Evolutionary conservation across 179 eudicot genomes (phyloP).

Genomic region (Heliamphora pulchella): DNA sequence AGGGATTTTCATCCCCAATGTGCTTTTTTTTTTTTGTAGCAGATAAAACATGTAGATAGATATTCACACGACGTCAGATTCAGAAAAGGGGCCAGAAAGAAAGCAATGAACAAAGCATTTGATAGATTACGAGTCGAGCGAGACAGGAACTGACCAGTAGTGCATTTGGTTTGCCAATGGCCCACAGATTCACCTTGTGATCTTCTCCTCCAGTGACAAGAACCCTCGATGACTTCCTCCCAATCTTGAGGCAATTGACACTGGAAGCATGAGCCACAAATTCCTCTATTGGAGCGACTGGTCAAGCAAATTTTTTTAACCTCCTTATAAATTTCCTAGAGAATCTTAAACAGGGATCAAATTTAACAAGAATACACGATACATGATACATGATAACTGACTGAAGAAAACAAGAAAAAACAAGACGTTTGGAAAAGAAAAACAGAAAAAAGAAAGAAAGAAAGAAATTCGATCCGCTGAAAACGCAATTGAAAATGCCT

Average conservation of each 20-base stretch:
- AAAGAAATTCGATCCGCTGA: not conserved
- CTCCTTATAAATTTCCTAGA: not conserved
- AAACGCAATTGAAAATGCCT: not conserved
- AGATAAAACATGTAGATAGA: not conserved
- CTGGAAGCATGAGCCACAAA: conserved; percentile 89
- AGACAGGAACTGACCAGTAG: conserved; percentile 49
- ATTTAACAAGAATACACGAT: not conserved
- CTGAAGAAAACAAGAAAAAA: not conserved
- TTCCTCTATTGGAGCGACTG: conserved; percentile 54
- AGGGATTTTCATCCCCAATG: too few relatives aligned
- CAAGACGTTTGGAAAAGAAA: not conserved
- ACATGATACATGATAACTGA: too few relatives aligned
- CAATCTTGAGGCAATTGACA: conserved; percentile 94
- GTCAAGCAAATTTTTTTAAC: conserved; percentile 26
- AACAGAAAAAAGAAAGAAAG: too few relatives aligned
- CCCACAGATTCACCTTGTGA: conserved; percentile 98
- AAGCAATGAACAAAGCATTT: not conserved
- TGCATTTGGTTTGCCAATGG: conserved; percentile 97
- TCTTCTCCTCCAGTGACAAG: conserved; percentile 98
- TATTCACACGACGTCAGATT: not conserved
- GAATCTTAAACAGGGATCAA: not conserved
- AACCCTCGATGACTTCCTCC: conserved; percentile 89
- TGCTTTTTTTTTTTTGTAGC: too few relatives aligned
- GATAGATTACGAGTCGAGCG: not conserved
- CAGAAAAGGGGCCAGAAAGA: not conserved